Base-by-base conservation (phyloP, 495 filamentous ascomycete species). In the Aspergillus nidulans region DNA sequence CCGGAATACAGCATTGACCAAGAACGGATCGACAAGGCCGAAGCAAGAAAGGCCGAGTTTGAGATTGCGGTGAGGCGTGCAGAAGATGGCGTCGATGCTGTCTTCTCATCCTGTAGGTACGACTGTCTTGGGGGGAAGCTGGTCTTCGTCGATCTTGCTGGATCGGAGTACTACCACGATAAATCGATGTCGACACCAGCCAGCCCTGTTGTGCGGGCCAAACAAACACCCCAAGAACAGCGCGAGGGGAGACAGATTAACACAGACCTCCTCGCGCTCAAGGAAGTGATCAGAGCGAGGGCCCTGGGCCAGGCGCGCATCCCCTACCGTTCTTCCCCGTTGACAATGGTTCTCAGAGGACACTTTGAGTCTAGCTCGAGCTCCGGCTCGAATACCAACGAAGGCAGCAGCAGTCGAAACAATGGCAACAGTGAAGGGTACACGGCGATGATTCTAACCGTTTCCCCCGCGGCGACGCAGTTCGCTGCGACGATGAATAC, bases 61-160 rank as follows among this genome's bases (percentile, higher is more conserved):
- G 63, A 69, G 44, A 1, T n/a, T 9, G 38, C 34, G 6, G 61
- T 66, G 25, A 53, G 47, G 26, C 25, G 51, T 9, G 66, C 63
- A 16, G 61, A 64, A 36, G 45, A 57, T 1, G 5, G 56, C 15
- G 59, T 57, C 1, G 42, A 23, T 10, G 13, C 58, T 23, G 46
- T 63, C 0, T 49, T 62, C 23, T 13, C 18, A 13, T 39, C 53
- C 13, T 45, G 19, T 8, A 1, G 0, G 3, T 56, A 62, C 56
- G 2, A 9, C 12, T 64, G 63, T 42, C 19, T 66, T 18, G 66
- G 64, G 6, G 64, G 55, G 10, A 67, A 57, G 26, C 24, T 69
- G 4, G 64, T 67, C 6, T 67, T 65, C 24, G 66, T 69, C 1
- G 66, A 69, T 24, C 39, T 65, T n/a, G 62, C 63, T 3, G 64